Percentiles rank a stretch among this genome's conserved stretches.
These are phyloP conservation scores for Rugonectria rugulosa DNA, from an alignment of 2,329 filamentous ascomycete species.

Conservation along the genomic window DNA sequence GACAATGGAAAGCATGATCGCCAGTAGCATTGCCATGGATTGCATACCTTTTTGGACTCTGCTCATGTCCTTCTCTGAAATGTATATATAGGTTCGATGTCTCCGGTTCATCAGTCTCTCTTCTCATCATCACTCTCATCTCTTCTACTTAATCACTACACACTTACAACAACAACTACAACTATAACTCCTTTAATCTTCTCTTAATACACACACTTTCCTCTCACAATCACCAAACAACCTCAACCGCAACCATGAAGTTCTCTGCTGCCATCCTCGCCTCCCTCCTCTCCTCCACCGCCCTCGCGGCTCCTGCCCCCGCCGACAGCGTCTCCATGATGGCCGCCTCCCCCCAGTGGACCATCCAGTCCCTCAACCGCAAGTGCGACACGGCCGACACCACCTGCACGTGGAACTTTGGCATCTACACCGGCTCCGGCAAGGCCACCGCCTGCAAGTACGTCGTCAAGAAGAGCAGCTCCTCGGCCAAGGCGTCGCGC, in stretches of 20 bases:
- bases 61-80: not conserved
- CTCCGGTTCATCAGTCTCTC: slow-evolving; percentile 4
- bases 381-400: slow-evolving; percentile 49
- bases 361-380: slow-evolving; percentile 50
- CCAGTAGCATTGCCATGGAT: slow-evolving; percentile 4
- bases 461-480: slow-evolving; percentile 43
- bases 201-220: slow-evolving; percentile 4
- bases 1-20: not conserved
- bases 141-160: slow-evolving; percentile 17
- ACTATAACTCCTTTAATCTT: slow-evolving; percentile 1
- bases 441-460: slow-evolving; percentile 40
- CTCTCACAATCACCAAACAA: slow-evolving; percentile 8
- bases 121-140: slow-evolving; percentile 19
- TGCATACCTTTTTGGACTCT: not conserved
- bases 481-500: slow-evolving; percentile 46
- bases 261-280: slow-evolving; percentile 50
- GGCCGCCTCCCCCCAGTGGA: slow-evolving; percentile 50
- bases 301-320: slow-evolving; percentile 46
- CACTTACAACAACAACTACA: slow-evolving; percentile 12
- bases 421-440: slow-evolving; percentile 53
- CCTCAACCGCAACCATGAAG: slow-evolving; percentile 51
- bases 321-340: slow-evolving; percentile 49
- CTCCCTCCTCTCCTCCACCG: slow-evolving; percentile 46
- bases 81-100: slow-evolving; percentile 16
- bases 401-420: slow-evolving; percentile 54